Evolutionary conservation across 169 alveolate genomes (phyloP).

Genomic region (Plasmodium coatneyi): DNA sequence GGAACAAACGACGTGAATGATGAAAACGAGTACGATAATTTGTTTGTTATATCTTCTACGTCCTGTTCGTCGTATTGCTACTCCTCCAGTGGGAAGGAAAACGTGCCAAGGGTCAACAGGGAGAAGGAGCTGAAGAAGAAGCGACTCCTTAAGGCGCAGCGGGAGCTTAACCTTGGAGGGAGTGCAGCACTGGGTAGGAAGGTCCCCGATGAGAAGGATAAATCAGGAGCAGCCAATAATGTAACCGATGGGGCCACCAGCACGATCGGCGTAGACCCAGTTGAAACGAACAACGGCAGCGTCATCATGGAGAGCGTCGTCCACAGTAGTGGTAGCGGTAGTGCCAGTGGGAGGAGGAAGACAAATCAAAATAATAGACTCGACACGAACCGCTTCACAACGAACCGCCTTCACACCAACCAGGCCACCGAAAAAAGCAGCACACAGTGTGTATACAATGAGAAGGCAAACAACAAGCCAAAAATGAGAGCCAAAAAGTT

Average conservation of each 20-base stretch:
- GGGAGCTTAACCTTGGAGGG: not conserved
- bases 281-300: not conserved
- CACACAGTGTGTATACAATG: constrained; percentile 13
- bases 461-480: constrained; percentile 34
- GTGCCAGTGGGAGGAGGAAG: not conserved
- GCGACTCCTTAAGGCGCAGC: not conserved
- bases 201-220: not conserved
- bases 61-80: constrained; percentile 67
- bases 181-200: not conserved
- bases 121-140: constrained; percentile 1
- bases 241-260: not conserved
- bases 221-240: not conserved
- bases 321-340: not conserved
- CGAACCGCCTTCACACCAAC: not conserved
- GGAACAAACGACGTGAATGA: constrained; percentile 10
- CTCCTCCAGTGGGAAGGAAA: constrained; percentile 55
- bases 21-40: constrained; percentile 37
- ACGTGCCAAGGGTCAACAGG: not conserved
- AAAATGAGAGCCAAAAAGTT: constrained; percentile 56
- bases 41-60: constrained; percentile 71
- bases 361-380: not conserved
- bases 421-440: not conserved
- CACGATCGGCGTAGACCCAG: not conserved
- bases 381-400: not conserved
- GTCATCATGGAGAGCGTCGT: not conserved